Evolutionary conservation across 805 yeast genomes (phyloP), one percentile per base, ranked within the genome.

Genomic region (Hanseniaspora hatyaiensis): DNA sequence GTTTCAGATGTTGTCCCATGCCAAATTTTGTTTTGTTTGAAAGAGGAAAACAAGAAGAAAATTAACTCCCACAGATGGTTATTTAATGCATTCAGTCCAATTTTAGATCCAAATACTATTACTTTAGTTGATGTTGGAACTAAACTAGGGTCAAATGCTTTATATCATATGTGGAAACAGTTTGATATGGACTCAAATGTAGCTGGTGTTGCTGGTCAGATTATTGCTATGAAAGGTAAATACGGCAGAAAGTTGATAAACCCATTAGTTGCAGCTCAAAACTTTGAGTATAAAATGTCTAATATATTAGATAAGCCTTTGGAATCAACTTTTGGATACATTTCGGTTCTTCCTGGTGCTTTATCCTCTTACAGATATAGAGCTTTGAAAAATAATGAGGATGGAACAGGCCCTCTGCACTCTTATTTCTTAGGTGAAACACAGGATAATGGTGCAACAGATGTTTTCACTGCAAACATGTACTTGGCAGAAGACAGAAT

Each of bases 131-230:
- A 92, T 69, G 98, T 92, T n/a, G 99, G 99, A 52, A 92, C 99
- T 0, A 78, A 81, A 57, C 94, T 97, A n/a, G 87, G 86, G 53
- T 74, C 75, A 40, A 78, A 82, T 46, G 89, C 97, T 0, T 70
- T 89, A 22, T 94, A 92, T 59, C 92, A 89, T 56, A 69, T 92
- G 51, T 92, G 99, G 99, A 92, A 92, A 64, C 94, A 96, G 0
- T 92, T 92, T 63, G 98, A 92, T 63, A 74, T 78, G 55, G 96
- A 92, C 60, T 87, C 96, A 1, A 88, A 89, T 57, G 95, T 92
- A 46, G 99, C 96, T 0, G 99, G 99, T 53, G 98, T 95, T 1
- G 96, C 97, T 12, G 99, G 99, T 52, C 97, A 92, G 63, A 88
- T 92, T 59, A 82, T 82, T 52, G 86, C 97, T 0, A 81, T 89